These are phyloP conservation scores for Pythium guiyangense DNA, from an alignment of 352 stramenopile genomes.

Conservation along the genomic window DNA sequence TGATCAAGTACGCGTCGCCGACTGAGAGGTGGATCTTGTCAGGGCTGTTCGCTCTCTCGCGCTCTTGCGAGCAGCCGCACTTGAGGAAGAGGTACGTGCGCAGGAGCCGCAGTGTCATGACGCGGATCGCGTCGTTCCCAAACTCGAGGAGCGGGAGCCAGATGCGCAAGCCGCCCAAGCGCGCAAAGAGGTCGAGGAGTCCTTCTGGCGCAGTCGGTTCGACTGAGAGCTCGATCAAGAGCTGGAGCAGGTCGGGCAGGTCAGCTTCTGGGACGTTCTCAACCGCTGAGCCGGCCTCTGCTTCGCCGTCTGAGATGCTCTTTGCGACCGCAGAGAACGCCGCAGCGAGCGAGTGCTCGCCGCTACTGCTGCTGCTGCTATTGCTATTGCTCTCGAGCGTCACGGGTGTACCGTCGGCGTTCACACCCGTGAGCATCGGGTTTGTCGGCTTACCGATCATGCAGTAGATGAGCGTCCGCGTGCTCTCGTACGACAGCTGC, in stretches of 20 bases:
- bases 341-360: conserved; percentile 23
- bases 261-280: conserved; percentile 75
- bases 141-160: conserved; percentile 81
- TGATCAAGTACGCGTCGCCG: conserved; percentile 75
- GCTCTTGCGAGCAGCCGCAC: conserved; percentile 58
- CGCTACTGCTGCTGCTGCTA: not conserved
- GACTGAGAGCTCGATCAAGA: conserved; percentile 76
- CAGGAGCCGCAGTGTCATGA: conserved; percentile 77
- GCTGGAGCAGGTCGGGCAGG: conserved; percentile 66
- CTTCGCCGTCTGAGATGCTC: conserved; percentile 59
- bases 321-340: conserved; percentile 43
- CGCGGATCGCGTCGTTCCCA: conserved; percentile 59
- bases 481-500: conserved; percentile 80
- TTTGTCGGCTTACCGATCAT: conserved; percentile 85
- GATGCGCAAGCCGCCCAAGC: conserved; percentile 71
- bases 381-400: conserved; percentile 39
- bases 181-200: conserved; percentile 70
- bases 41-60: conserved; percentile 52
- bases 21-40: conserved; percentile 80
- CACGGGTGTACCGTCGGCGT: conserved; percentile 52
- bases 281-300: conserved; percentile 58
- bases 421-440: conserved; percentile 55
- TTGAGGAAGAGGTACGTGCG: conserved; percentile 79
- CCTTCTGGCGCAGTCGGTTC: conserved; percentile 63
- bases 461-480: conserved; percentile 77